These are phyloP conservation scores for Santalum album DNA, from an alignment of 164 flowering plant genomes.

Conservation along the genomic window DNA sequence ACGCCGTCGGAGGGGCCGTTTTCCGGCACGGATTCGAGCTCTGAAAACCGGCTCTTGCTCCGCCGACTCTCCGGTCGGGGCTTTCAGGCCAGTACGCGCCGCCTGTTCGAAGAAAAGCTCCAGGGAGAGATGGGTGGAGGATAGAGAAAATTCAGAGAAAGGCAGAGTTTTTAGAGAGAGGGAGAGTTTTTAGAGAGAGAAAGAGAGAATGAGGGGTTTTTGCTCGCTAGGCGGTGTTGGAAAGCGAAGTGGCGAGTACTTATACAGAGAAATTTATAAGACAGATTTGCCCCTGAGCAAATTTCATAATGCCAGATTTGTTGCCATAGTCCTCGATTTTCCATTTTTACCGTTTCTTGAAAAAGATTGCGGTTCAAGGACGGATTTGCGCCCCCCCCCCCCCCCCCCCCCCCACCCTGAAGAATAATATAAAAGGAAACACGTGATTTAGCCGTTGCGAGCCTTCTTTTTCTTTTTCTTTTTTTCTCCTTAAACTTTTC, in stretches of 20 bases:
- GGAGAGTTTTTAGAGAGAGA: conserved; percentile 16
- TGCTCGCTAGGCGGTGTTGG: conserved; percentile 19
- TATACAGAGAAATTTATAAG: conserved; percentile 14
- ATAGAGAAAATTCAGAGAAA: background rate
- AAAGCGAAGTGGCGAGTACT: conserved; percentile 34
- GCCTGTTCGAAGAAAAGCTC: conserved; percentile 23
- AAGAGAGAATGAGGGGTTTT: conserved; percentile 6
- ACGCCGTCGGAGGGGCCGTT: background rate
- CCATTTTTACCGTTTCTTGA: background rate
- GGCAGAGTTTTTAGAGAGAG: too few relatives aligned
- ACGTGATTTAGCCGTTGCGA: too few relatives aligned
- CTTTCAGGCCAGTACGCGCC: conserved; percentile 6
- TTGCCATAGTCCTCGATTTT: background rate
- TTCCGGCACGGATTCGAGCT: background rate
- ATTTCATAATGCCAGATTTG: conserved; percentile 18
- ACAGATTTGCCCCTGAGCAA: conserved; percentile 34
- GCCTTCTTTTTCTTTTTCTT: too few relatives aligned
- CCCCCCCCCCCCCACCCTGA: too few relatives aligned
- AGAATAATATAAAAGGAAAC: too few relatives aligned
- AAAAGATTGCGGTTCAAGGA: background rate
- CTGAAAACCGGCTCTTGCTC: background rate
- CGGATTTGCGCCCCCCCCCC: too few relatives aligned
- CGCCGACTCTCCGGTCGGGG: background rate
- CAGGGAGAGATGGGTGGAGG: background rate
- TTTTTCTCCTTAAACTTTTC: too few relatives aligned